phyloP scores from a whole-genome alignment of 2,329 filamentous ascomycete genomes.

The Cercospora sp. region DNA sequence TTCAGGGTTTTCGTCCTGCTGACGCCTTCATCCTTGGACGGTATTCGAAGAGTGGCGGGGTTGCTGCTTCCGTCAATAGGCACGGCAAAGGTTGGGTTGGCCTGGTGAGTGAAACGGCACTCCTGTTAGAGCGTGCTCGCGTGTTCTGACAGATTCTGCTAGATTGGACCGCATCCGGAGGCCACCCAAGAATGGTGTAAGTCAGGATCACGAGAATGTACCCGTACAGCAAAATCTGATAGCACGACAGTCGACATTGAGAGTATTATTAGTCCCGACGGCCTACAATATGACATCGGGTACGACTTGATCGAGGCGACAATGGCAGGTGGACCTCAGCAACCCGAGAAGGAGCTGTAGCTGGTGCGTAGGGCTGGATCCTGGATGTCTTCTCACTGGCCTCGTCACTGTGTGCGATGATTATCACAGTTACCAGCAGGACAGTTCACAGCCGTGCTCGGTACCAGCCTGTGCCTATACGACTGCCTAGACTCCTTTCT shows the following conservation, averaged over 20 bases:
- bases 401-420: background rate
- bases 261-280: slow-evolving; percentile 19
- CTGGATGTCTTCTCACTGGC: background rate
- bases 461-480: background rate
- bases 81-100: slow-evolving; percentile 29
- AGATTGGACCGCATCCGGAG: slow-evolving; percentile 28
- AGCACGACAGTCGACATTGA: slow-evolving; percentile 11
- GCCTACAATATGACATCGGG: slow-evolving; percentile 24
- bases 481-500: background rate
- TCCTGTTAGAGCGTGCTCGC: background rate
- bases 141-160: background rate
- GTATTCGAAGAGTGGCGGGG: slow-evolving; percentile 28
- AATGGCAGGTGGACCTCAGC: slow-evolving; percentile 16
- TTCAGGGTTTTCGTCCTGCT: slow-evolving; percentile 6
- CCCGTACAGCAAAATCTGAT: slow-evolving; percentile 3
- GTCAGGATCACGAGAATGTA: slow-evolving; percentile 1
- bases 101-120: background rate
- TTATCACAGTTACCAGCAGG: background rate
- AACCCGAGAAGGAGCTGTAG: slow-evolving; percentile 3
- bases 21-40: slow-evolving; percentile 22
- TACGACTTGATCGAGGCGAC: slow-evolving; percentile 22
- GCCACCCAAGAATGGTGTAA: slow-evolving; percentile 29
- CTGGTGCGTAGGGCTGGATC: background rate
- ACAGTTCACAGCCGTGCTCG: background rate
- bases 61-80: slow-evolving; percentile 22